A percentile compares a stretch with the other conserved stretches of the same genome.
Conservation (phyloP, 2,329 filamentous ascomycete species). For the Colletotrichum paranaense region DNA sequence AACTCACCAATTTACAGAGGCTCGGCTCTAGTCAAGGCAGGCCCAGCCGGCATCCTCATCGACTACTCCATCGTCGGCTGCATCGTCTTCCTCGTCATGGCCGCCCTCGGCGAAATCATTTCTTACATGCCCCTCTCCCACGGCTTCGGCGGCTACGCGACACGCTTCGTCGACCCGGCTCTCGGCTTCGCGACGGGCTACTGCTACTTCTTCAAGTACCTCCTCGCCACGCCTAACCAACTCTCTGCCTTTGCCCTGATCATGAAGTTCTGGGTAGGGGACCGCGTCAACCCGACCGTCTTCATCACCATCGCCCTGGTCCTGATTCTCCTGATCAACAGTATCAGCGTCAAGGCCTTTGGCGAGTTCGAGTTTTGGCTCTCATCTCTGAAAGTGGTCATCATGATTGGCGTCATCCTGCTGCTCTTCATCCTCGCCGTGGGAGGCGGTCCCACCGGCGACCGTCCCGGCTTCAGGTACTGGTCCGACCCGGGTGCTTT, state of each 20-base stretch:
- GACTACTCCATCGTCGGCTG: constrained; percentile 55
- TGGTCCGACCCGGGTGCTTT: constrained; percentile 58
- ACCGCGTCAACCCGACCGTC: constrained; percentile 25
- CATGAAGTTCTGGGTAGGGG: constrained; percentile 29
- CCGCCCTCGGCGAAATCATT: constrained; percentile 49
- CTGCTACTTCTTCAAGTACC: constrained; percentile 28
- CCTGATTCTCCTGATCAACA: constrained; percentile 54
- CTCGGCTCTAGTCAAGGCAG: constrained; percentile 58
- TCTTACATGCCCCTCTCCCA: constrained; percentile 44
- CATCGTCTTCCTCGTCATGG: constrained; percentile 68
- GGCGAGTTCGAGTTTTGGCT: constrained; percentile 56
- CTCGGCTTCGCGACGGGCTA: constrained; percentile 29
- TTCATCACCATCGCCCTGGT: constrained; percentile 32
- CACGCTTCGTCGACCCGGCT: constrained; percentile 66
- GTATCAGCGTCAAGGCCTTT: constrained; percentile 53
- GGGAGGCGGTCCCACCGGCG: constrained; percentile 50
- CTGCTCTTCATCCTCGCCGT: constrained; percentile 51
- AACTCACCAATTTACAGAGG: constrained; percentile 41
- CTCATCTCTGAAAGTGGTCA: constrained; percentile 55
- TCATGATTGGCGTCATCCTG: constrained; percentile 53
- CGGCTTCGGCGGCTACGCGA: constrained; percentile 72
- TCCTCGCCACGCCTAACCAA: constrained; percentile 48
- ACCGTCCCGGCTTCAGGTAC: constrained; percentile 55
- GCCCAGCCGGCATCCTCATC: constrained; percentile 53
- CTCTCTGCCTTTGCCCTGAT: constrained; percentile 50